Evolutionary conservation across 768 basidiomycete species (phyloP), one percentile per base, ranked within the genome.

Genomic region (Pleurotus sapidus): DNA sequence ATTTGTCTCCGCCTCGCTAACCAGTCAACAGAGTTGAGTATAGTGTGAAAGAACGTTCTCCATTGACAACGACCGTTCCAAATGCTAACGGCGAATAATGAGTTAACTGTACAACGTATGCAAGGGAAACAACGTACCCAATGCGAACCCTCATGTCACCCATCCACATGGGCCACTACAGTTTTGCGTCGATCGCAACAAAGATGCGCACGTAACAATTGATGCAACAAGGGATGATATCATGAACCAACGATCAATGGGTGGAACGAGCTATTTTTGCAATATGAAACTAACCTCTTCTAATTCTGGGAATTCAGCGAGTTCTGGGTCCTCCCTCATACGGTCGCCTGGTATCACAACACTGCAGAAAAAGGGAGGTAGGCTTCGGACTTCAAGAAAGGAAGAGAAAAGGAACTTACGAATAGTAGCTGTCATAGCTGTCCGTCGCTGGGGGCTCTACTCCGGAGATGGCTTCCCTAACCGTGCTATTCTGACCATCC

Each of bases 401-500:
- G 43, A 58, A 18, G 37, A 39, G 27, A 27, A 14, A 46, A 15
- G 45, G 14, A 58, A 63, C 77, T 45, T 59, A 77, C 77, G 74
- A 74, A 58, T 74, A 78, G 42, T 78, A 68, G 27, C 71, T 60
- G 58, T 65, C 60, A 49, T 71, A 58, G 51, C 64, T 58, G 57
- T 71, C 66, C 1, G 64, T 49, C 18, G 63, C 62, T 0, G 63
- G 62, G 50, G 70, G 61, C n/a, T 65, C 68, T 51, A 73, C 65
- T 14, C 69, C 67, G 1, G 68, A 72, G 1, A 75, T 63, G 6
- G 76, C 70, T 3, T 73, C 69, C 25, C 73, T 65, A 43, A 77
- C 70, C n/a, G 74, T 46, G 49, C 80, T 79, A 9, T 65, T 66
- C 49, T 67, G 67, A 5, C 83, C 82, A 61, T 84, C 82, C 11